phyloP scores from a whole-genome alignment of 1,139 yeast genomes.

The Pichia sp. region DNA sequence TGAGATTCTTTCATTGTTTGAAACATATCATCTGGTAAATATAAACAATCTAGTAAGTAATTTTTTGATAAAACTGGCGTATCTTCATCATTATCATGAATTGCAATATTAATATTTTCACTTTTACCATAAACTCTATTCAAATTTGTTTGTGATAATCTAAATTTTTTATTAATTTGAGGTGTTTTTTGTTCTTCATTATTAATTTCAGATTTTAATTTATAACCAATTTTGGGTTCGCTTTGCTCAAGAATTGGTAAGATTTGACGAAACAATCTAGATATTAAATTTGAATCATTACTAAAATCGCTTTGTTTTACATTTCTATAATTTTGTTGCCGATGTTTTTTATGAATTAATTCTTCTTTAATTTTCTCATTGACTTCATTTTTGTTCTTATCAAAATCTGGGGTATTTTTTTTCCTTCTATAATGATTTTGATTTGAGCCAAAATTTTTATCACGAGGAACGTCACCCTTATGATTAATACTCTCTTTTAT shows the following conservation, averaged over 20 bases:
- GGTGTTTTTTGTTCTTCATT: not conserved
- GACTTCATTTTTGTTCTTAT: not conserved
- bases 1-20: constrained; percentile 48
- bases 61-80: constrained; percentile 37
- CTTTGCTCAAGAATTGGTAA: not conserved
- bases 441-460: not conserved
- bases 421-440: not conserved
- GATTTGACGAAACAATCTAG: not conserved
- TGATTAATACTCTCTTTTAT: not conserved
- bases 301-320: not conserved
- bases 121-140: constrained; percentile 23
- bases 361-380: not conserved
- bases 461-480: not conserved
- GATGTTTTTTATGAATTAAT: too few relatives aligned
- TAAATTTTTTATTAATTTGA: not conserved
- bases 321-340: not conserved
- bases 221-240: constrained; percentile 9
- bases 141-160: not conserved
- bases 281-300: not conserved
- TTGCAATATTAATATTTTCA: constrained; percentile 25
- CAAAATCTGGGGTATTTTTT: not conserved
- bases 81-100: constrained; percentile 25
- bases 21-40: constrained; percentile 43
- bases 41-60: constrained; percentile 47
- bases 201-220: constrained; percentile 2